phyloP scores from a whole-genome alignment of 129 eudicot species.

The Chrysanthemum lavandulifolium region DNA sequence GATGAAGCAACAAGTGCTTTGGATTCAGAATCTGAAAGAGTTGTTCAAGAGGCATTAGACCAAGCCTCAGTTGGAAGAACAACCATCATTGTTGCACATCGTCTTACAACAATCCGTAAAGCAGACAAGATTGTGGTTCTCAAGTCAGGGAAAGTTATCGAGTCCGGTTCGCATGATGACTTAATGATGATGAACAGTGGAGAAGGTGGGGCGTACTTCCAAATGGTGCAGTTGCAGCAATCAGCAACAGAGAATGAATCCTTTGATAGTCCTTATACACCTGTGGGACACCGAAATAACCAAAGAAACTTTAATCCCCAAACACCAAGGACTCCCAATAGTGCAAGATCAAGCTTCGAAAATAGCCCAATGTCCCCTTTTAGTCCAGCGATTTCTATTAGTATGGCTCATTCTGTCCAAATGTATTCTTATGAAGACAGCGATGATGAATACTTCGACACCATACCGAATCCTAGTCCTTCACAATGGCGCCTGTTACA shows the following conservation, averaged over 20 bases:
- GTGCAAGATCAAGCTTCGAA: constrained; percentile 50
- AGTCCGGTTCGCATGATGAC: constrained; percentile 63
- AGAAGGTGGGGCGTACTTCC: constrained; percentile 53
- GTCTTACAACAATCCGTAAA: constrained; percentile 64
- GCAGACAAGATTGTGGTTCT: constrained; percentile 63
- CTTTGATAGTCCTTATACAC: constrained; percentile 13
- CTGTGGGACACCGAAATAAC: neutral
- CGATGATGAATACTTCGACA: constrained; percentile 28
- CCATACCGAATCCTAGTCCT: constrained; percentile 27
- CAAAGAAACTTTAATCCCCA: constrained; percentile 6
- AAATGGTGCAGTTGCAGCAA: constrained; percentile 74
- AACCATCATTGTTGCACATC: constrained; percentile 73
- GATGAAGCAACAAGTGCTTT: constrained; percentile 95
- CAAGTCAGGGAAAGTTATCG: constrained; percentile 57
- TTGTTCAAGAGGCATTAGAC: constrained; percentile 74
- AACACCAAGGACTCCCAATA: constrained; percentile 33
- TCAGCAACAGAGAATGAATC: constrained; percentile 39
- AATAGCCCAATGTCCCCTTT: constrained; percentile 58
- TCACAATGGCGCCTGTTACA: constrained; percentile 57
- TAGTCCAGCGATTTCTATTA: constrained; percentile 43
- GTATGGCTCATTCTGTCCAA: constrained; percentile 42
- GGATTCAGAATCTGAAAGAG: constrained; percentile 71
- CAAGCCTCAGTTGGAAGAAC: constrained; percentile 78
- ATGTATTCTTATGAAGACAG: constrained; percentile 40
- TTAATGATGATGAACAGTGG: constrained; percentile 47